A percentile compares a stretch with the other conserved stretches of the same genome.
phyloP scores from a whole-genome alignment of 2,329 filamentous ascomycete species.

The Cyphellophora attinorum region DNA sequence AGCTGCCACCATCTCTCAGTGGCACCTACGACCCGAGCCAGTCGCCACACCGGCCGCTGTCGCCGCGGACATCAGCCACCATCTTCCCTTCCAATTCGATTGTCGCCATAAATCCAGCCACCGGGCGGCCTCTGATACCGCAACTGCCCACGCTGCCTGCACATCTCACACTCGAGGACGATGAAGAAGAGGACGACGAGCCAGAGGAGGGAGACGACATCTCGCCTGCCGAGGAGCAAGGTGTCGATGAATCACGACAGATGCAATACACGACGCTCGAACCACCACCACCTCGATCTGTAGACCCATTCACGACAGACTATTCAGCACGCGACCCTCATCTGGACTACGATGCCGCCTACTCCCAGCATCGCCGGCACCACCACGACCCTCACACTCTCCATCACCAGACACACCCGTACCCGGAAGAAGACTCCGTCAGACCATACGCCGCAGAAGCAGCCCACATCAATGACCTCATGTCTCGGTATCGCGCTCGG shows the following conservation, averaged over 20 bases:
- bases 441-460: neutral
- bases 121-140: slow-evolving; percentile 15
- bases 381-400: neutral
- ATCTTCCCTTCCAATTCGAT: slow-evolving; percentile 14
- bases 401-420: neutral
- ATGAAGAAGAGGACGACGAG: slow-evolving; percentile 23
- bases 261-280: slow-evolving; percentile 1
- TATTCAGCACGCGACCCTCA: neutral
- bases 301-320: neutral
- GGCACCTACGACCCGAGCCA: slow-evolving; percentile 15
- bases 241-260: slow-evolving; percentile 4
- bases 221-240: slow-evolving; percentile 34
- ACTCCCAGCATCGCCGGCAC: neutral
- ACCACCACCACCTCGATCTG: neutral
- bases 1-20: slow-evolving; percentile 3
- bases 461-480: neutral
- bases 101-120: slow-evolving; percentile 16
- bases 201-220: slow-evolving; percentile 26
- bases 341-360: neutral
- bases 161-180: slow-evolving; percentile 26
- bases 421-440: slow-evolving; percentile 2
- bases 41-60: slow-evolving; percentile 12
- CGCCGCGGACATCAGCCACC: slow-evolving; percentile 10
- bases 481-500: neutral
- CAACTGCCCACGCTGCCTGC: slow-evolving; percentile 31